Evolutionary conservation across 1,284 basidiomycete genomes (phyloP).

Genomic region (Naganishia sp.): DNA sequence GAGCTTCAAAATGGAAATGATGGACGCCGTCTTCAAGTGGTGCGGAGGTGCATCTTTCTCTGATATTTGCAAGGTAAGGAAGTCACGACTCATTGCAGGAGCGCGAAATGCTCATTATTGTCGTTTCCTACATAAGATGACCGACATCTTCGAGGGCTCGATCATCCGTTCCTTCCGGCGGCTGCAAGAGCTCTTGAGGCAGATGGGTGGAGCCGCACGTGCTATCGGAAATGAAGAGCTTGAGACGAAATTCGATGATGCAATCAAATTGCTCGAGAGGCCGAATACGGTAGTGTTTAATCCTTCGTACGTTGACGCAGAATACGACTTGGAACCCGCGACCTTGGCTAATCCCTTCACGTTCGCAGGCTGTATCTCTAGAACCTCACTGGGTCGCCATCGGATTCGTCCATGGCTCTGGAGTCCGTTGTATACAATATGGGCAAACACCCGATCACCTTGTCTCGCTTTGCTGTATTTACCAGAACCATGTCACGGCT

Average conservation of each 20-base stretch:
- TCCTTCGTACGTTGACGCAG: constrained; percentile 59
- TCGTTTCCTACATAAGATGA: constrained; percentile 61
- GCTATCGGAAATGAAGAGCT: constrained; percentile 94
- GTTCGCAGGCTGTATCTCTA: constrained; percentile 9
- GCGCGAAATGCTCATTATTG: not conserved
- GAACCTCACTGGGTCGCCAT: not conserved
- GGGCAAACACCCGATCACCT: too few species aligned
- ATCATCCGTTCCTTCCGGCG: constrained; percentile 92
- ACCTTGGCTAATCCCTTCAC: not conserved
- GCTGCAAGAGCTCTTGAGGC: constrained; percentile 87
- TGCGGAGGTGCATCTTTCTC: constrained; percentile 95
- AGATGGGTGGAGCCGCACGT: constrained; percentile 92
- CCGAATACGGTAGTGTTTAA: constrained; percentile 93
- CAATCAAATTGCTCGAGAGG: constrained; percentile 83
- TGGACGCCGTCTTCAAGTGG: constrained; percentile 97
- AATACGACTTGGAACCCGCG: too few species aligned
- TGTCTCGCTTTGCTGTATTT: too few species aligned
- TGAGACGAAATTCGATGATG: constrained; percentile 84
- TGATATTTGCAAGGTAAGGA: constrained; percentile 86
- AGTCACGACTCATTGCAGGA: not conserved
- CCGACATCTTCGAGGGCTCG: constrained; percentile 94
- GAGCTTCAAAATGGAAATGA: constrained; percentile 96
- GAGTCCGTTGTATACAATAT: too few species aligned
- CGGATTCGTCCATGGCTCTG: not conserved
- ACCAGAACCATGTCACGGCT: too few species aligned